phyloP scores from a whole-genome alignment of 2,329 filamentous ascomycete species.

The Boeremia exigua region DNA sequence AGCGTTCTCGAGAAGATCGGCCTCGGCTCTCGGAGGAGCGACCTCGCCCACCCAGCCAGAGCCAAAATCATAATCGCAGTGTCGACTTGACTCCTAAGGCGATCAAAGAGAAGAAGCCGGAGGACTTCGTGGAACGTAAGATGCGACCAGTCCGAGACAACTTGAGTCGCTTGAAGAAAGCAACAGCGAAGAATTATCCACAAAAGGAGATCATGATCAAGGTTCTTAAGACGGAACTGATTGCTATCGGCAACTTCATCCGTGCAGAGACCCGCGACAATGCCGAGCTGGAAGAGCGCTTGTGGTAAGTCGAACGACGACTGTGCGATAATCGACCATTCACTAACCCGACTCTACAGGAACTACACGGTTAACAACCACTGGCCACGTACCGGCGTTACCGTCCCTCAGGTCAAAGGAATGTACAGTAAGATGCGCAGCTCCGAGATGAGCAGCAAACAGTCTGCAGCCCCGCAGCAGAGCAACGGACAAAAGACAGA shows the following conservation, averaged over 20 bases:
- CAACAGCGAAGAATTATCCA: slow-evolving; percentile 67
- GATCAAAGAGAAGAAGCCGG: slow-evolving; percentile 38
- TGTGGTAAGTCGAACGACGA: slow-evolving; percentile 53
- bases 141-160: slow-evolving; percentile 67
- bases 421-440: slow-evolving; percentile 49
- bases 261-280: slow-evolving; percentile 55
- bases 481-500: slow-evolving; percentile 37
- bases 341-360: slow-evolving; percentile 38
- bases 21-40: slow-evolving; percentile 58
- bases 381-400: slow-evolving; percentile 45
- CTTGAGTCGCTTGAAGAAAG: slow-evolving; percentile 64
- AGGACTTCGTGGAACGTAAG: slow-evolving; percentile 60
- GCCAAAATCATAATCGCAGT: slow-evolving; percentile 47
- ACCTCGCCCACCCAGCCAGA: slow-evolving; percentile 52
- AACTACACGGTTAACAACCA: slow-evolving; percentile 45
- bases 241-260: slow-evolving; percentile 69
- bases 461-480: slow-evolving; percentile 24
- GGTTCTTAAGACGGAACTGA: slow-evolving; percentile 66
- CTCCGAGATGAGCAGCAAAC: slow-evolving; percentile 39
- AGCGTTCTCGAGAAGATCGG: slow-evolving; percentile 46
- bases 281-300: slow-evolving; percentile 55
- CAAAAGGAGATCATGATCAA: slow-evolving; percentile 67
- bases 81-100: slow-evolving; percentile 36
- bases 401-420: slow-evolving; percentile 41
- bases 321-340: not conserved